Base-by-base conservation (phyloP, 805 yeast species). In the Myxozyma neotropica region DNA sequence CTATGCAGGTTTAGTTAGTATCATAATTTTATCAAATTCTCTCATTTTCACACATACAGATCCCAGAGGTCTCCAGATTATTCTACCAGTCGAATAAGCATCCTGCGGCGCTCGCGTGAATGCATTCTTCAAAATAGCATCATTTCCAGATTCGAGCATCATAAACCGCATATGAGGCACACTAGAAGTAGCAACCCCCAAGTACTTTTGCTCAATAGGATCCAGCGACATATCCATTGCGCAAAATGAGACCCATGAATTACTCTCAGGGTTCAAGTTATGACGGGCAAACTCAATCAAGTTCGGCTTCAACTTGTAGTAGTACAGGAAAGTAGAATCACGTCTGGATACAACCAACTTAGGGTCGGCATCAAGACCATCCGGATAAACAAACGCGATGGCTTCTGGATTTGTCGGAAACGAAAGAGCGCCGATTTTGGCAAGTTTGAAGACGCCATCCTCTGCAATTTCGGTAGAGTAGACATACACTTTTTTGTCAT, bases 181-280 rank as follows among this genome's bases (percentile, higher is more conserved):
- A 67, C 89, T 93, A 1, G 91, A 84, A 0, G 96, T 89, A 0
- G 85, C 89, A 6, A 88, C 80, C 0, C 86, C 83, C 15, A 87
- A 68, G 38, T 29, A 47, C 29, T 60, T 64, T 15, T 67, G 48
- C 43, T 60, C 61, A 12, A 15, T 39, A 15, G 68, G 68, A 33
- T 55, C 64, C 5, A 58, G 46, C 7, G 39, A 38, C 26, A 64
- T 52, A 43, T 65, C 68, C 66, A 61, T 64, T 5, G 64, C 67
- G 24, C 67, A 65, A 45, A 65, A 65, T 15, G 68, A 40, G 5
- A 65, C 64, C 61, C 63, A 63, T 26, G 63, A 58, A 44, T 64
- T 57, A 40, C 65, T 61, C 13, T 61, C 65, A 10, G 63, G 63
- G 29, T 58, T 57, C 51, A 65, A 47, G 33, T 65, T 65, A 36